Evolutionary conservation across 2,329 filamentous ascomycete genomes (phyloP), one percentile per base, ranked within the genome.

Genomic region (Arthrobotrys sinensis): DNA sequence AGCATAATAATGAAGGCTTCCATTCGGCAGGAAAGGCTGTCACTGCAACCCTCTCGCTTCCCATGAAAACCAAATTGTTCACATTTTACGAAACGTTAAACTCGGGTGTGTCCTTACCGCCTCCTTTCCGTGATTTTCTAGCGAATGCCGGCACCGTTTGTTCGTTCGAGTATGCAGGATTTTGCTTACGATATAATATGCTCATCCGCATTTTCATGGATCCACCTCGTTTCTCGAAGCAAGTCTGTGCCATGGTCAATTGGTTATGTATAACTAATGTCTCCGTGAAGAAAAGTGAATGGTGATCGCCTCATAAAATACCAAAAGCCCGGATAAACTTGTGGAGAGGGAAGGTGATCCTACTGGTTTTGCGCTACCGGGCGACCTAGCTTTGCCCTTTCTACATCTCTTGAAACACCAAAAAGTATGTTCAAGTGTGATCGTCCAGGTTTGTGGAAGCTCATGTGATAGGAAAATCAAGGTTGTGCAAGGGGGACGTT

Each of bases 391-490:
- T 45, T 64, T 45, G 40, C 12, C 11, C 50, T 16, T 68, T 68
- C 36, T 69, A 46, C 53, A 34, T 36, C 55, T 64, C 24, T 12
- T 70, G 66, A 70, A 70, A 70, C 66, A 40, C n/a, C 43, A 70
- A 34, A 50, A 19, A 21, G 63, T 10, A 57, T 3, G 32, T 38
- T 46, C 55, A 55, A 69, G 63, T 66, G 55, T n/a, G 38, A 67
- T 73, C 40, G 19, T 55, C 55, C 57, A 63, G 53, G 52, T 57
- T 36, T 32, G 32, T 60, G 53, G 46, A 71, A 71, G 66, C 62
- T 77, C 73, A 77, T 77, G 73, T 77, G 73, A 77, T 71, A 55
- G 73, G 60, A 77, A 77, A 71, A 62, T 71, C 48, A 52, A 77
- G 50, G 73, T 71, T 62, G 66, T 57, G 73, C 66, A 66, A 77